Evolutionary conservation across 2,329 filamentous ascomycete genomes (phyloP).

Genomic region (Aspergillus floridensis): DNA sequence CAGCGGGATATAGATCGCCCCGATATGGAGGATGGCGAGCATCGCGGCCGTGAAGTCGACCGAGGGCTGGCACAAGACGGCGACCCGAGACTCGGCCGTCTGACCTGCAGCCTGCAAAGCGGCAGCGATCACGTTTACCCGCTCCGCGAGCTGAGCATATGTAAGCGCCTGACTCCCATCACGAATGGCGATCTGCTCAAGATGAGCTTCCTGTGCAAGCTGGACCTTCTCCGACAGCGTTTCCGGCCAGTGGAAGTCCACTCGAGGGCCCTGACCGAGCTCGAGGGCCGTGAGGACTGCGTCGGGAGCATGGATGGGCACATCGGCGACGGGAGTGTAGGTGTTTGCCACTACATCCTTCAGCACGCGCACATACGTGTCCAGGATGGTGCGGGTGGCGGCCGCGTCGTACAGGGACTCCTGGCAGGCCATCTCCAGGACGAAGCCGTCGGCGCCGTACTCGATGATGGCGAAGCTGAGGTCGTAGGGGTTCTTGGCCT

Average conservation of each 20-base stretch:
- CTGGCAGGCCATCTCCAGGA: slow-evolving; percentile 28
- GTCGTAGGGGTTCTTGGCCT: slow-evolving; percentile 31
- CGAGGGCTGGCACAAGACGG: slow-evolving; percentile 12
- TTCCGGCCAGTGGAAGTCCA: too few species aligned
- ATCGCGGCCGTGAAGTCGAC: not conserved
- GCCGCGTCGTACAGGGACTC: slow-evolving; percentile 30
- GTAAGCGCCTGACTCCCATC: not conserved
- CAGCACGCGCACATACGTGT: too few species aligned
- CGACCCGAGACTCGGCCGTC: not conserved
- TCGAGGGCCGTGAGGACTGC: too few species aligned
- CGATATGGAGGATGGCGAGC: slow-evolving; percentile 22
- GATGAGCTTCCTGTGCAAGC: too few species aligned
- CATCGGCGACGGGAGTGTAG: too few species aligned
- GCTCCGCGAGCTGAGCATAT: not conserved
- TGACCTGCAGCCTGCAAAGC: slow-evolving; percentile 11
- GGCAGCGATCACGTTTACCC: not conserved
- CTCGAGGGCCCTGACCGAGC: too few species aligned
- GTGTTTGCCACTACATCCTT: too few species aligned
- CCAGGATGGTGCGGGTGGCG: not conserved
- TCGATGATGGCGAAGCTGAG: slow-evolving; percentile 41
- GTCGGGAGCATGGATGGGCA: too few species aligned
- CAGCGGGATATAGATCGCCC: slow-evolving; percentile 37
- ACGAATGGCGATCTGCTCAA: not conserved
- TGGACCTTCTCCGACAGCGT: too few species aligned
- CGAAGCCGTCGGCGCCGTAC: slow-evolving; percentile 12